Base-by-base conservation (phyloP, 2,329 filamentous ascomycete genomes). In the Fusarium mundagurra region DNA sequence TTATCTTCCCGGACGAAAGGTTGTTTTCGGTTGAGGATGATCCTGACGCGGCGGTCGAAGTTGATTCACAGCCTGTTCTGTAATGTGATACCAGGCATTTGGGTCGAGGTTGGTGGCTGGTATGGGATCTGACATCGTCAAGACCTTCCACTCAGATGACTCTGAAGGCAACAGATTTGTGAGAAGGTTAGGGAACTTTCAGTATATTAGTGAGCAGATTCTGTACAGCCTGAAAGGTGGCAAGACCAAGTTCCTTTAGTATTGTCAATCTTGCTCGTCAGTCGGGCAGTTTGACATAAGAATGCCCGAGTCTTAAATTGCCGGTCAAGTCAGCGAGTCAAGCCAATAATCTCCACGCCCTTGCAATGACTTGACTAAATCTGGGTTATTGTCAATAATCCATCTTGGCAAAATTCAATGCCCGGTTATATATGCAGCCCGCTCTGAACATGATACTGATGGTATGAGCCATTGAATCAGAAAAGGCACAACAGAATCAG, bases 41-140 rank as follows among this genome's bases (percentile, higher is more conserved):
- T 10, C 12, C 29, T 10, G 47, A 33, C 0, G 2, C 22, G 3
- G 29, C 11, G 2, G 22, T 33, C 8, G 29, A 51, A 24, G 16
- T 33, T 18, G 11, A 73, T 81, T 80, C 39, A 82, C 80, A 20
- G 80, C 76, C 14, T 66, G 72, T 61, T 83, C 81, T 13, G 78
- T 79, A 27, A 83, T 39, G 47, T 80, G 73, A 63, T 81, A 82
- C 82, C 80, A 82, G 18, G 69, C 77, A 55, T 83, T 82, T 31
- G 78, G 59, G 72, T 83, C 78, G 64, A 83, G 66, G 33, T 71
- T 76, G 20, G 68, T 77, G 24, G 78, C 68, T 10, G 64, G 45
- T 36, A 22, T n/a, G 31, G 61, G 57, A 47, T 64, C 50, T 16
- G 57, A n/a, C 55, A 67, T 53, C 20, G n/a, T 29, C 20, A 20